These are phyloP conservation scores for Boletus pseudo-olivaceus DNA, from an alignment of 768 basidiomycete genomes.

Conservation along the genomic window DNA sequence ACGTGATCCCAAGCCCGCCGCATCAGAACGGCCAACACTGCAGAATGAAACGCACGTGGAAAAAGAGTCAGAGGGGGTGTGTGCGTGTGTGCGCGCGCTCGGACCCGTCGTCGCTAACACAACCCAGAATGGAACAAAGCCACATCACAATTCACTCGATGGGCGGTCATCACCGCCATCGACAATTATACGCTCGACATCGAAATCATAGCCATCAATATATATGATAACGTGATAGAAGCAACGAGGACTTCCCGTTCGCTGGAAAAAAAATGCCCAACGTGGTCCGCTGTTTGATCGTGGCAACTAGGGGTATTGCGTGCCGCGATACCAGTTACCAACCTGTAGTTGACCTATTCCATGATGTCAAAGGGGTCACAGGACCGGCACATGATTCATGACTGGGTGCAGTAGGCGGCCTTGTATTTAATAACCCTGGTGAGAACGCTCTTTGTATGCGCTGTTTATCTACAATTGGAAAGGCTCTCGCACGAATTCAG, in stretches of 20 bases:
- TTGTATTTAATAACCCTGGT: not conserved
- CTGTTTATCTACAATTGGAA: not conserved
- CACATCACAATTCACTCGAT: not conserved
- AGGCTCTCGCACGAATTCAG: not conserved
- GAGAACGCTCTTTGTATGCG: slow-evolving; percentile 3
- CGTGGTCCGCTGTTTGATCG: slow-evolving; percentile 3
- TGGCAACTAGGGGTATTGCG: not conserved
- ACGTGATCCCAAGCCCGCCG: not conserved
- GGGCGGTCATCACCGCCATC: slow-evolving; percentile 8
- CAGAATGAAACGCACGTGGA: slow-evolving; percentile 13
- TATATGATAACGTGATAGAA: not conserved
- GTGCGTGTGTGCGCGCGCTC: not conserved
- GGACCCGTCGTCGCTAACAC: slow-evolving; percentile 7
- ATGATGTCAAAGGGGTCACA: not conserved
- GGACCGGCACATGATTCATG: not conserved
- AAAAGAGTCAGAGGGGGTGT: not conserved
- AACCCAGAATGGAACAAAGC: not conserved
- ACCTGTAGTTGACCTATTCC: not conserved
- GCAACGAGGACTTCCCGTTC: not conserved
- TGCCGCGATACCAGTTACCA: too few species aligned
- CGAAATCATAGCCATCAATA: slow-evolving; percentile 16
- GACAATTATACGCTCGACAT: slow-evolving; percentile 4
- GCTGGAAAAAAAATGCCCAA: not conserved
- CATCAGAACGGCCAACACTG: not conserved
- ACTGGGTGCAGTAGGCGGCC: slow-evolving; percentile 6